Conservation (phyloP, 257 asterid species). For the Penstemon davidsonii region DNA sequence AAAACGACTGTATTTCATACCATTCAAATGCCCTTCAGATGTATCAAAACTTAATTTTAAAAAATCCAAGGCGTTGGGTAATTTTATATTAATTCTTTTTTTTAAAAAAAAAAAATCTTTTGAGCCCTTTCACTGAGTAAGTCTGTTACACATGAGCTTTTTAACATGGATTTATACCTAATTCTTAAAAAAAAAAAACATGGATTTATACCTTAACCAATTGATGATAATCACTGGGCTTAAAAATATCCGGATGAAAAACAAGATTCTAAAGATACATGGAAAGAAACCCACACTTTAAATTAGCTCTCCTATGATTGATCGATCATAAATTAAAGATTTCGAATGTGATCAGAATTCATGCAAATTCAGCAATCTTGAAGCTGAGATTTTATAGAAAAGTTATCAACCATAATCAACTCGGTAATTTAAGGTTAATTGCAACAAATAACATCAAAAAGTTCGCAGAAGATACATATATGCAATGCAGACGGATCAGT, state of each 20-base stretch:
- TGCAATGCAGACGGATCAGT: slow-evolving; percentile 17
- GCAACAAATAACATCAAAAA: too few relatives aligned
- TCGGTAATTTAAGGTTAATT: too few relatives aligned
- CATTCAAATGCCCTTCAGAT: neutral
- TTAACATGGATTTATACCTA: neutral
- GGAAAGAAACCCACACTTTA: slow-evolving; percentile 13
- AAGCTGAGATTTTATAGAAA: slow-evolving; percentile 13
- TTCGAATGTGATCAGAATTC: neutral
- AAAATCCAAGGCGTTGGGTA: neutral
- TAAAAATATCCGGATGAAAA: neutral
- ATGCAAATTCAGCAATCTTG: neutral
- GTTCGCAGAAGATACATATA: too few relatives aligned
- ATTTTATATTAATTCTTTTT: too few relatives aligned
- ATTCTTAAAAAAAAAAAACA: too few relatives aligned
- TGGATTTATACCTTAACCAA: too few relatives aligned
- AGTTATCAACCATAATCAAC: too few relatives aligned
- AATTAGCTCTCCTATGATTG: slow-evolving; percentile 14
- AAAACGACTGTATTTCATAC: neutral
- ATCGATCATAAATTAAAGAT: slow-evolving; percentile 12
- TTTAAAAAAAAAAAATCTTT: too few relatives aligned
- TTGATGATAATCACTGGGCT: neutral
- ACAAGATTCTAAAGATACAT: slow-evolving; percentile 1
- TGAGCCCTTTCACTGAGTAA: neutral
- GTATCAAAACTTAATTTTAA: neutral
- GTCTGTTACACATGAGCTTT: neutral